These are phyloP conservation scores for Ophiostoma sp. DNA, from an alignment of 2,329 filamentous ascomycete species.

Conservation along the genomic window DNA sequence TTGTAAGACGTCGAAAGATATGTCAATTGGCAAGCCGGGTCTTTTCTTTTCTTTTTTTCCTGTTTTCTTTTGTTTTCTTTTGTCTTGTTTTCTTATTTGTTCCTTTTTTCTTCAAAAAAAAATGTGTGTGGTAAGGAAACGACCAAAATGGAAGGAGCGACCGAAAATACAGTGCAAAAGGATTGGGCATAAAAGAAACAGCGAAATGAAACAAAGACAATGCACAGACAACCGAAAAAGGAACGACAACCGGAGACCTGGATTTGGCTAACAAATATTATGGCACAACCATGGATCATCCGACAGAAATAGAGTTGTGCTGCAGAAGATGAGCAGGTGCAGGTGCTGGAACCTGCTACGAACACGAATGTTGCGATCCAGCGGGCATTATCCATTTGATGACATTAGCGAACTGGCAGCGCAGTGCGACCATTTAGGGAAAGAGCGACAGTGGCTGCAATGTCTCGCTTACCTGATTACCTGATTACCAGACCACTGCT, in stretches of 20 bases:
- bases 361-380: neutral
- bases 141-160: neutral
- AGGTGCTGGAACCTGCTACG: neutral
- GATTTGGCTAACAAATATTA: neutral
- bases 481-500: neutral
- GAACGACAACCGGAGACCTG: neutral
- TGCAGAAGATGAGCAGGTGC: neutral
- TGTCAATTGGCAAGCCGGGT: no score
- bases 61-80: no score
- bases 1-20: no score
- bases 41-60: no score
- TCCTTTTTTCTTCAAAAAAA: neutral
- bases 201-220: no score
- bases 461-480: no score
- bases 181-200: no score
- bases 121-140: neutral
- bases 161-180: no score
- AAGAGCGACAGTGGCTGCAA: neutral
- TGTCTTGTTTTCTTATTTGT: neutral
- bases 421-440: neutral
- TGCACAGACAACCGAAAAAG: neutral
- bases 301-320: neutral
- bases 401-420: no score
- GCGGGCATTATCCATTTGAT: neutral
- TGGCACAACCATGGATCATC: neutral